phyloP scores from a whole-genome alignment of 192 early-diverging fungal genomes.

The Diversispora eburnea region DNA sequence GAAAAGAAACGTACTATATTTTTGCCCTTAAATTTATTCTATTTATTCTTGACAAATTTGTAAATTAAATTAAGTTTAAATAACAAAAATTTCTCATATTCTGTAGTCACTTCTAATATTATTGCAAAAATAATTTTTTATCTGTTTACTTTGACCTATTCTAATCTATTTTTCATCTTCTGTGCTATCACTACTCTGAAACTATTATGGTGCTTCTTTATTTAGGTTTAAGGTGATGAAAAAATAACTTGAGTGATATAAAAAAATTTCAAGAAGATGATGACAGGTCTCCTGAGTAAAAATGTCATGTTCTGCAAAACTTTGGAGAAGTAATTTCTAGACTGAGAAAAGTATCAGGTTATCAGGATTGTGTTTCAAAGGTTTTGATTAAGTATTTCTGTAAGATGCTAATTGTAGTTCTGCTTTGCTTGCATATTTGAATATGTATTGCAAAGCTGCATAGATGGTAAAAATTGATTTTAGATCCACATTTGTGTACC shows the following conservation, averaged over 20 bases:
- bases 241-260: neutral
- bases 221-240: neutral
- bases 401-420: neutral
- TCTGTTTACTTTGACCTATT: neutral
- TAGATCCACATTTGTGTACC: neutral
- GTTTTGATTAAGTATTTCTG: neutral
- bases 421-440: neutral
- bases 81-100: neutral
- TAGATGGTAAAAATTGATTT: neutral
- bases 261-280: neutral
- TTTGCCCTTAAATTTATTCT: too few relatives aligned
- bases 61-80: too few relatives aligned
- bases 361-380: neutral
- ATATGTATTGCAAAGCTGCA: neutral
- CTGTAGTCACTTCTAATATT: neutral
- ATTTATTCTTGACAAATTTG: too few relatives aligned
- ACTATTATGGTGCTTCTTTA: neutral
- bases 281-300: neutral
- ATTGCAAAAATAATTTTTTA: neutral
- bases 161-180: neutral
- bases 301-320: neutral
- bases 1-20: too few relatives aligned
- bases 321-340: neutral
- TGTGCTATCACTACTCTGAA: neutral
- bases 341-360: neutral